phyloP scores from a whole-genome alignment of 305 asterid genomes.

The Ruellia speciosa region DNA sequence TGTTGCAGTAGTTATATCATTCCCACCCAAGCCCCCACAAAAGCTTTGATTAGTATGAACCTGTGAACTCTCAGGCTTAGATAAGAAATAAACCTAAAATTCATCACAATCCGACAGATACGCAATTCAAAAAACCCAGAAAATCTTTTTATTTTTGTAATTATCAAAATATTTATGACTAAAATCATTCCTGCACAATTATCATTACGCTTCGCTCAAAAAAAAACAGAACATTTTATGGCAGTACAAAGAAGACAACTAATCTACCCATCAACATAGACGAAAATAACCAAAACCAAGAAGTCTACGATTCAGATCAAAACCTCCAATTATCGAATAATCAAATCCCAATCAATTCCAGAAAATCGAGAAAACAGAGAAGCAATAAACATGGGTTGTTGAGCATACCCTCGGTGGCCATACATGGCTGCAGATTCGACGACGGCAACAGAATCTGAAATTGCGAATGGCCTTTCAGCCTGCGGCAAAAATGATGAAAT shows the following conservation, averaged over 20 bases:
- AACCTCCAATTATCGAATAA: not conserved
- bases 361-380: not conserved
- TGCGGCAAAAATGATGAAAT: no score
- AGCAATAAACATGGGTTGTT: constrained; percentile 8
- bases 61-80: no score
- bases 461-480: no score
- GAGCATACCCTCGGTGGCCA: constrained; percentile 38
- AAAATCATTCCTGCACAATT: not conserved
- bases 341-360: constrained; percentile 7
- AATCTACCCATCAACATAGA: constrained; percentile 5
- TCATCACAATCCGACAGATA: not conserved
- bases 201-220: not conserved
- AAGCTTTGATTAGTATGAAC: no score
- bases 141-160: not conserved
- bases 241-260: not conserved
- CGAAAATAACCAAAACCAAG: constrained; percentile 1
- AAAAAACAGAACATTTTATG: not conserved
- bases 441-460: no score
- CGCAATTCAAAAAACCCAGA: not conserved
- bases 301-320: not conserved
- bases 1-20: no score
- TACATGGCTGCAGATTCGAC: constrained; percentile 26
- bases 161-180: not conserved
- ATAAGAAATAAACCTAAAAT: no score
- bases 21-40: no score